These are phyloP conservation scores for Globisporangium takayamanum DNA, from an alignment of 352 stramenopile species.

Conservation along the genomic window DNA sequence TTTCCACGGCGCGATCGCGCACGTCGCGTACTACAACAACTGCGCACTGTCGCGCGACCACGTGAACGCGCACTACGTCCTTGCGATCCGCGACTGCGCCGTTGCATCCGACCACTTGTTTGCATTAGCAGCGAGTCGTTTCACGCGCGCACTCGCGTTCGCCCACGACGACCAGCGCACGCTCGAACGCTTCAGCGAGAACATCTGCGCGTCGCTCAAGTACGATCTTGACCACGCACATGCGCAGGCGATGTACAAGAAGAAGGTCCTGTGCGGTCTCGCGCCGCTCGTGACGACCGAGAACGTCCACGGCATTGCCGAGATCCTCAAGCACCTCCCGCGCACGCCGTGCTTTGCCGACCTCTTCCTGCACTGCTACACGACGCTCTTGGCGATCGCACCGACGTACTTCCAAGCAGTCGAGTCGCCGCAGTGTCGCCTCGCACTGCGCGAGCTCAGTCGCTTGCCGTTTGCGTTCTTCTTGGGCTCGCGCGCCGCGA, in stretches of 20 bases:
- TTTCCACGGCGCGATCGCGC: constrained; percentile 76
- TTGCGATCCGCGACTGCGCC: constrained; percentile 52
- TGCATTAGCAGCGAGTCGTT: constrained; percentile 56
- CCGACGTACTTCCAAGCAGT: constrained; percentile 52
- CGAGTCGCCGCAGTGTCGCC: constrained; percentile 39
- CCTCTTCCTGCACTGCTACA: constrained; percentile 69
- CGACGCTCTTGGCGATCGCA: constrained; percentile 38
- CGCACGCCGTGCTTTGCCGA: constrained; percentile 67
- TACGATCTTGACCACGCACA: constrained; percentile 74
- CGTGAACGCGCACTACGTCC: constrained; percentile 70
- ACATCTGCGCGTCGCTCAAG: constrained; percentile 75
- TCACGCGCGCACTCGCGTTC: constrained; percentile 51
- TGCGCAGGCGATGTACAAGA: constrained; percentile 68
- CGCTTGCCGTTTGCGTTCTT: constrained; percentile 72
- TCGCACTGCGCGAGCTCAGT: constrained; percentile 40
- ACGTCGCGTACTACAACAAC: constrained; percentile 82
- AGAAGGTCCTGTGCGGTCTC: constrained; percentile 63
- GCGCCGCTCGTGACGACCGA: constrained; percentile 51
- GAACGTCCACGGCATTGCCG: constrained; percentile 66
- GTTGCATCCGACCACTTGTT: constrained; percentile 77
- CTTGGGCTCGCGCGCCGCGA: constrained; percentile 43
- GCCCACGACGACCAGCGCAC: constrained; percentile 56
- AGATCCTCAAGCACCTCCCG: constrained; percentile 78
- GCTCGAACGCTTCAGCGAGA: constrained; percentile 69
- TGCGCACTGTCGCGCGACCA: constrained; percentile 49